phyloP scores from a whole-genome alignment of 1,284 basidiomycete genomes.

The Exobasidium cylindrosporum region DNA sequence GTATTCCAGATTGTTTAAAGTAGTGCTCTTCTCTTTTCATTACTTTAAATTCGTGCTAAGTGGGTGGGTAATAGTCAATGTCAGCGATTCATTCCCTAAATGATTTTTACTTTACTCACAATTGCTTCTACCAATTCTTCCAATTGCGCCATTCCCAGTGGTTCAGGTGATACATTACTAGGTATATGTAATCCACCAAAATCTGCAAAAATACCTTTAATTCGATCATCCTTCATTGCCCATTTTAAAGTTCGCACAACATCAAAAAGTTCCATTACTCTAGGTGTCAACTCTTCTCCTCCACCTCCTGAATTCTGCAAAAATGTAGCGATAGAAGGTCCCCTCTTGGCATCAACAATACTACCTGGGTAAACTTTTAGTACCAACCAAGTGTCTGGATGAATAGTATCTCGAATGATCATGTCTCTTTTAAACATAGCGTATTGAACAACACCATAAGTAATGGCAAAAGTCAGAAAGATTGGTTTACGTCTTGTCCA shows the following conservation, averaged over 20 bases:
- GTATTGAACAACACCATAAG: slow-evolving; percentile 32
- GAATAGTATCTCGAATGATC: slow-evolving; percentile 23
- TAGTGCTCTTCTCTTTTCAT: slow-evolving; percentile 47
- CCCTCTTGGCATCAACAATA: slow-evolving; percentile 44
- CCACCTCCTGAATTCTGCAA: slow-evolving; percentile 27
- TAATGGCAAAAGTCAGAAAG: slow-evolving; percentile 27
- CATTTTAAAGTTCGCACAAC: slow-evolving; percentile 56
- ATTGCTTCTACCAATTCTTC: slow-evolving; percentile 57
- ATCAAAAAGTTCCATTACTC: slow-evolving; percentile 56
- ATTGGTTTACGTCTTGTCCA: slow-evolving; percentile 33
- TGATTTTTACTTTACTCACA: too few species aligned
- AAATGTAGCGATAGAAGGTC: slow-evolving; percentile 29
- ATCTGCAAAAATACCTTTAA: slow-evolving; percentile 58
- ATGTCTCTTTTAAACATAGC: background rate
- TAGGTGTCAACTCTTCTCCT: slow-evolving; percentile 32
- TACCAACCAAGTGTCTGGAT: slow-evolving; percentile 45
- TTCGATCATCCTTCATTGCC: slow-evolving; percentile 54
- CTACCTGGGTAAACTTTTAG: slow-evolving; percentile 53
- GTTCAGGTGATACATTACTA: slow-evolving; percentile 38
- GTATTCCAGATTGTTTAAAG: background rate
- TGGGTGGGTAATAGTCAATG: too few species aligned
- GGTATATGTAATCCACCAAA: slow-evolving; percentile 56
- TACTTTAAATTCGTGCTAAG: slow-evolving; percentile 50
- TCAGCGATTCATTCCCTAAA: background rate
- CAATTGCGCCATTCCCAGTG: slow-evolving; percentile 57